A percentile compares a stretch with the other conserved stretches of the same genome.
Evolutionary conservation across 106 monocot species (phyloP).

Genomic region (Dendrobium catenatum): DNA sequence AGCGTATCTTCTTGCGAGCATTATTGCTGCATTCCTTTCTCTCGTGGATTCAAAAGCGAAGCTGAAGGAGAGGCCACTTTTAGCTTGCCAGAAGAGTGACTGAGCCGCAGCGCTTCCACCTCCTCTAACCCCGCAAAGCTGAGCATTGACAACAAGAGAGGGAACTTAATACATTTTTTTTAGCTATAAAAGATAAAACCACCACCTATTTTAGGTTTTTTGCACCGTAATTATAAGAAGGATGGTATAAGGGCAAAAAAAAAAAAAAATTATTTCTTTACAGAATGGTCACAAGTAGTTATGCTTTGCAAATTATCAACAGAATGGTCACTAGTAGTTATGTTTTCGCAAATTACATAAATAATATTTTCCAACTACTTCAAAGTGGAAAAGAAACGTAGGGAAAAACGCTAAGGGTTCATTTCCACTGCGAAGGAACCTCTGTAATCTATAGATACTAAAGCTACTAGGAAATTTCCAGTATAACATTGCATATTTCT

Average conservation of each 20-base stretch:
- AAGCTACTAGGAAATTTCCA: no score
- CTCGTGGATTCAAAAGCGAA: constrained; percentile 67
- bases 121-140: constrained; percentile 71
- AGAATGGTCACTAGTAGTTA: no score
- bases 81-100: constrained; percentile 66
- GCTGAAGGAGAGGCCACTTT: constrained; percentile 35
- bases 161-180: background rate
- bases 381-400: background rate
- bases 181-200: background rate
- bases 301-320: no score
- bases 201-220: background rate
- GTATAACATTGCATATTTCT: no score
- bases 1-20: constrained; percentile 74
- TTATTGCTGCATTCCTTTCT: constrained; percentile 68
- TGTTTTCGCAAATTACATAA: no score
- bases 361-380: no score
- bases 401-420: background rate
- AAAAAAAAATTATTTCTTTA: no score
- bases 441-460: no score
- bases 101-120: constrained; percentile 55
- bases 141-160: background rate
- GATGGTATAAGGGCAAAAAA: no score
- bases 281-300: no score
- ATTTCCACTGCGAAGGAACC: background rate
- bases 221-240: no score